phyloP scores from a whole-genome alignment of 1,284 basidiomycete species.

The Neolentinus lepideus region DNA sequence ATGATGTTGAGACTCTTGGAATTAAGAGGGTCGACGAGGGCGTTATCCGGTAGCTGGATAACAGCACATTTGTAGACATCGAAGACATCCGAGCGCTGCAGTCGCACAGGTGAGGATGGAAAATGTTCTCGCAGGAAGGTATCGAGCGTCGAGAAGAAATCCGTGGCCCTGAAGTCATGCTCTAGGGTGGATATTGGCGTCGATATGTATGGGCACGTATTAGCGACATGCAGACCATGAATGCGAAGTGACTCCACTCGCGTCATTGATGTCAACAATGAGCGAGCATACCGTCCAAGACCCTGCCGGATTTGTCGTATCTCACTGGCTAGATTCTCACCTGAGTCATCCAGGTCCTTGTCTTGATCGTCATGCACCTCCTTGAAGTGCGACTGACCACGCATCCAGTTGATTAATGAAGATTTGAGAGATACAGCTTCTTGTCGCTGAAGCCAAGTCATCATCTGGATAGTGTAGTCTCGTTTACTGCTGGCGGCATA shows the following conservation, averaged over 20 bases:
- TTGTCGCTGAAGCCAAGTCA: slow-evolving; percentile 15
- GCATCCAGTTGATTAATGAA: neutral
- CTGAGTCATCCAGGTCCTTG: neutral
- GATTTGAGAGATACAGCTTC: neutral
- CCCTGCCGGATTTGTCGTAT: neutral
- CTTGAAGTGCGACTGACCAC: neutral
- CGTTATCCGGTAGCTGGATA: neutral
- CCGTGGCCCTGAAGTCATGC: neutral
- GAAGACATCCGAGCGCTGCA: neutral
- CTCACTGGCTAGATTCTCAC: too few relatives aligned
- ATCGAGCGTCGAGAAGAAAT: neutral
- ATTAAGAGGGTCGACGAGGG: too few relatives aligned
- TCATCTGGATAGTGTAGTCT: slow-evolving; percentile 19
- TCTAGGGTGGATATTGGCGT: too few relatives aligned
- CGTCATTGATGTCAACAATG: too few relatives aligned
- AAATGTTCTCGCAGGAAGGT: neutral
- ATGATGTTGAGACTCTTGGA: too few relatives aligned
- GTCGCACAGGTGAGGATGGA: neutral
- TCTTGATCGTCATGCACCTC: neutral
- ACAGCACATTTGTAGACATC: neutral
- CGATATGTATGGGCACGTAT: too few relatives aligned
- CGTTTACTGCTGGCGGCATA: slow-evolving; percentile 17
- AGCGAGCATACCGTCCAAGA: too few relatives aligned
- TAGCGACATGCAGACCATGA: too few relatives aligned
- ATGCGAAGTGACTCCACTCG: too few relatives aligned